These are phyloP conservation scores for Chernovozyma aurita DNA, from an alignment of 1,139 yeast genomes.

Conservation along the genomic window DNA sequence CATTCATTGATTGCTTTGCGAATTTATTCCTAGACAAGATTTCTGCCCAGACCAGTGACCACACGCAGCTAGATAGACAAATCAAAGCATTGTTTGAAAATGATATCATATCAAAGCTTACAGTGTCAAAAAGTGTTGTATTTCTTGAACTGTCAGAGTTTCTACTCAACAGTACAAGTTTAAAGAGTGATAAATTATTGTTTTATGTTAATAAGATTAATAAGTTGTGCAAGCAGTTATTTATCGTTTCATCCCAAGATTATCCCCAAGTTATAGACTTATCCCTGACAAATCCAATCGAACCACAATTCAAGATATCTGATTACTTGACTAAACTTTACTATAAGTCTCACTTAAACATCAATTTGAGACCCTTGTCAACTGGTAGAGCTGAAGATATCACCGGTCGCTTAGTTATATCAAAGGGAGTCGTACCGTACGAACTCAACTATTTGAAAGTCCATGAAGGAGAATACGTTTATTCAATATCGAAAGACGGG, in stretches of 20 bases:
- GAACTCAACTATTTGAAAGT: slow-evolving; percentile 23
- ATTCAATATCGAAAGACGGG: slow-evolving; percentile 55
- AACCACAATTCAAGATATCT: slow-evolving; percentile 35
- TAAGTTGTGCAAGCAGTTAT: slow-evolving; percentile 27
- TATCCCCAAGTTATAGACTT: slow-evolving; percentile 37
- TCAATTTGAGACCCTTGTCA: slow-evolving; percentile 58
- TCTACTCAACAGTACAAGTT: slow-evolving; percentile 39
- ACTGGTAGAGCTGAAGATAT: slow-evolving; percentile 85
- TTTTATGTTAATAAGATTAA: slow-evolving; percentile 32
- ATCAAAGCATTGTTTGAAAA: slow-evolving; percentile 21
- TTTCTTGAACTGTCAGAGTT: slow-evolving; percentile 49
- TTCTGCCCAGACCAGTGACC: slow-evolving; percentile 18
- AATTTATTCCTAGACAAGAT: slow-evolving; percentile 32
- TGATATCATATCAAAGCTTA: slow-evolving; percentile 11
- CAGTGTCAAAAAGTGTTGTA: slow-evolving; percentile 21
- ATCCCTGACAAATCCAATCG: slow-evolving; percentile 20
- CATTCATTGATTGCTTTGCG: slow-evolving; percentile 42
- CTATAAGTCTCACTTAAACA: slow-evolving; percentile 46
- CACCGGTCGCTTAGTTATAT: slow-evolving; percentile 63
- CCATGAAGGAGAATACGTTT: slow-evolving; percentile 62
- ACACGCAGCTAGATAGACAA: slow-evolving; percentile 7
- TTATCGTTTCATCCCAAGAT: slow-evolving; percentile 32
- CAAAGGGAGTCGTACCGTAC: slow-evolving; percentile 45
- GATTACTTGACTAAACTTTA: slow-evolving; percentile 46
- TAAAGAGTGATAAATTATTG: slow-evolving; percentile 31